Evolutionary conservation across 2,329 filamentous ascomycete genomes (phyloP), one percentile per base, ranked within the genome.

Genomic region (Bipolaris cookei): DNA sequence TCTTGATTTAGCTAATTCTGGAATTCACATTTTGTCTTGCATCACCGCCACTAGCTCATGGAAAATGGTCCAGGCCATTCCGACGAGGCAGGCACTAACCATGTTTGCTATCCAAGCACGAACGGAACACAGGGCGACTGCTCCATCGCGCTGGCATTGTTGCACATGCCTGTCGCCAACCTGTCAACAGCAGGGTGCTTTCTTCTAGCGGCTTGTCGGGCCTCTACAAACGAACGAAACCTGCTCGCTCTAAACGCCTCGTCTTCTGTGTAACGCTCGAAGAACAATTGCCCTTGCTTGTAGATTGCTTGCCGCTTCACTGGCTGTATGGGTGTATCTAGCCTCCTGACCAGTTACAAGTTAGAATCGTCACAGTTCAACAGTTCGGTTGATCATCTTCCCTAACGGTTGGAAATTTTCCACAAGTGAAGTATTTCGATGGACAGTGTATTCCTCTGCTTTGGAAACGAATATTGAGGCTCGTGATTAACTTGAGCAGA

Each of bases 61-160:
- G 25, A 11, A 4, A 8, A 32, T 13, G 16, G 6, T 6, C 10
- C 18, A 13, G 42, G 30, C 8, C 8, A 23, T n/a, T 35, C 6
- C 23, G 14, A 11, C 32, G 5, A 43, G 28, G 38, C 39, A 32
- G 14, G 32, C 13, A 54, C 23, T n/a, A 10, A 11, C 16, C 11
- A 8, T 44, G 46, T 58, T 47, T 58, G 45, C 46, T 58, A 16
- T 14, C 28, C n/a, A 21, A 6, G 23, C 14, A 39, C 20, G 25
- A 32, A 50, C 30, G 28, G 25, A 25, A 23, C 37, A 48, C 39
- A 35, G 16, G 30, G 11, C 43, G 20, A 35, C n/a, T 11, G 1
- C 34, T 2, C 32, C 5, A 34, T 30, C 16, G 18, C 8, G 25
- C 18, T 20, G 50, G 35, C 6, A 25, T 38, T n/a, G 20, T 53